Evolutionary conservation across 345 rosid genomes (phyloP).

Genomic region (Chamaenerion angustifolium): DNA sequence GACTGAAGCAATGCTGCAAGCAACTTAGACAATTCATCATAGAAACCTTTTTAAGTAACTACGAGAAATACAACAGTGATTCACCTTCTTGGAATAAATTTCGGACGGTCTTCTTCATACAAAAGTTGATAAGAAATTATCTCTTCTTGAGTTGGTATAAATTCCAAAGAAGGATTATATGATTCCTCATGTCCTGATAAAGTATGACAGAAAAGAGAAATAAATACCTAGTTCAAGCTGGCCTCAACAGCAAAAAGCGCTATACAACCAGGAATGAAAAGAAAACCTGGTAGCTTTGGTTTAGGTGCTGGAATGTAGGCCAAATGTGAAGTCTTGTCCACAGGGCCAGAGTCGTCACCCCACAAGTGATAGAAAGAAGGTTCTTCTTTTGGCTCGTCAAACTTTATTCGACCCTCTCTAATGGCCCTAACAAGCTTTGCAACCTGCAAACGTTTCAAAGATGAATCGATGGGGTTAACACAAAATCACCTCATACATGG

Average conservation of each 20-base stretch:
- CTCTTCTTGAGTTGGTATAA: constrained; percentile 89
- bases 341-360: constrained; percentile 63
- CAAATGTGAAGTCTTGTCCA: constrained; percentile 46
- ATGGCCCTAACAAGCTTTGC: constrained; percentile 56
- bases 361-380: constrained; percentile 53
- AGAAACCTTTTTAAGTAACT: too few species aligned
- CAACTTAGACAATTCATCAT: too few species aligned
- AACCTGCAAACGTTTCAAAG: constrained; percentile 29
- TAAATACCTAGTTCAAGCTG: neutral
- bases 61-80: constrained; percentile 1
- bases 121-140: constrained; percentile 68
- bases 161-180: constrained; percentile 83
- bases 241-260: neutral
- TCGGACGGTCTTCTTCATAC: constrained; percentile 89
- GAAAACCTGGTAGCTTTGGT: constrained; percentile 66
- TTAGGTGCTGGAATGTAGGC: constrained; percentile 87
- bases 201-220: neutral
- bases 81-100: constrained; percentile 78
- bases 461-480: neutral
- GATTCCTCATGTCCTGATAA: constrained; percentile 82
- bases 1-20: neutral
- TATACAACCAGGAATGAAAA: neutral
- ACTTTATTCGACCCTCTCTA: constrained; percentile 66
- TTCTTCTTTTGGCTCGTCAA: constrained; percentile 75
- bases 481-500: too few species aligned